Evolutionary conservation across 2,329 filamentous ascomycete genomes (phyloP).

Genomic region (Dactylonectria macrodidyma): DNA sequence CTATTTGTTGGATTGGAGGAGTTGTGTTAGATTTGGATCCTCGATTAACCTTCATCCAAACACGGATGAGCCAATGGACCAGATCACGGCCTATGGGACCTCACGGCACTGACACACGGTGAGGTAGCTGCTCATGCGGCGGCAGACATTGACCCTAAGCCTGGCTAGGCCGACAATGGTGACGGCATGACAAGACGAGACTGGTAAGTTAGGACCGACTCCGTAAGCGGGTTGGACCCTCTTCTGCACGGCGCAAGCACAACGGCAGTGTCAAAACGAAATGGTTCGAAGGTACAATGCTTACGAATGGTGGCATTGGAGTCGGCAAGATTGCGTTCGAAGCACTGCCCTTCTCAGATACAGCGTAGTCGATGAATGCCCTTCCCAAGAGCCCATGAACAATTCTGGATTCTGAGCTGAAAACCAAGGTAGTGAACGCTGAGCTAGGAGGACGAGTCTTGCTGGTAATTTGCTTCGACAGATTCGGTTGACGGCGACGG

Average conservation of each 20-base stretch:
- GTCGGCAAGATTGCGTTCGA: background rate
- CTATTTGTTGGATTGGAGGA: background rate
- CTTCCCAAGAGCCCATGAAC: background rate
- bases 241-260: conserved; percentile 16
- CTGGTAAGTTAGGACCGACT: conserved; percentile 17
- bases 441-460: background rate
- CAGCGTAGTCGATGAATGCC: background rate
- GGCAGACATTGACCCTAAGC: conserved; percentile 31
- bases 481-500: conserved; percentile 10
- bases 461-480: conserved; percentile 11
- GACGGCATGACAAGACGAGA: conserved; percentile 31
- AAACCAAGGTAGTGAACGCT: background rate
- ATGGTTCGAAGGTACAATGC: background rate
- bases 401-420: background rate
- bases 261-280: conserved; percentile 7
- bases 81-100: background rate
- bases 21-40: conserved; percentile 16
- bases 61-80: background rate
- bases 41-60: conserved; percentile 16
- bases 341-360: background rate
- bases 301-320: conserved; percentile 3
- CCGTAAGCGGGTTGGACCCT: conserved; percentile 26
- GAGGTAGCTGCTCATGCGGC: conserved; percentile 25
- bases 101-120: background rate
- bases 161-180: conserved; percentile 20